phyloP scores from a whole-genome alignment of 108 stramenopile genomes.

The Fragilaria crotonensis region DNA sequence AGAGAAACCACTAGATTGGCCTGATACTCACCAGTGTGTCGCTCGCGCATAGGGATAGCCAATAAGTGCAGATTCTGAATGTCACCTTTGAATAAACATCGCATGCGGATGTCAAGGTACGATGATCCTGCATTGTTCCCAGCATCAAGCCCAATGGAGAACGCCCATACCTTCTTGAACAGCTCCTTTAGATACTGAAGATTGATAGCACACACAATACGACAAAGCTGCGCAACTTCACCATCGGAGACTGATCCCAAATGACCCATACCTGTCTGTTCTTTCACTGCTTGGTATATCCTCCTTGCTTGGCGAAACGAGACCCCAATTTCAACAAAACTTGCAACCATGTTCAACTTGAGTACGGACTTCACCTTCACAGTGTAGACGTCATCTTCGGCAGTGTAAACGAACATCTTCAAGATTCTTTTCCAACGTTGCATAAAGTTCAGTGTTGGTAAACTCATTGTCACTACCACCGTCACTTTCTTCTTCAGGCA shows the following conservation, averaged over 20 bases:
- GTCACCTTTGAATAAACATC: neutral
- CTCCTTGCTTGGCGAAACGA: neutral
- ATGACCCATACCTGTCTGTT: neutral
- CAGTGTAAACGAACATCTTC: too few species aligned
- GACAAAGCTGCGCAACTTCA: neutral
- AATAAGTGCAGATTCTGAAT: neutral
- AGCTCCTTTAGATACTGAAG: neutral
- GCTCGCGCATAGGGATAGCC: neutral
- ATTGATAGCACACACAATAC: neutral
- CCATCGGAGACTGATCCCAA: neutral
- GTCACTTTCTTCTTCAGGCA: too few species aligned
- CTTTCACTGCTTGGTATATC: neutral
- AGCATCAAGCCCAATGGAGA: neutral
- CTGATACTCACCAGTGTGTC: neutral
- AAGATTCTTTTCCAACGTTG: too few species aligned
- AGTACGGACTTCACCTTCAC: too few species aligned
- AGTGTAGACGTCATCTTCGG: too few species aligned
- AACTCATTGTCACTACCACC: too few species aligned
- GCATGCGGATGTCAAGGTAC: neutral
- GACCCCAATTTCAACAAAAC: neutral
- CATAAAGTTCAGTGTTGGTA: too few species aligned
- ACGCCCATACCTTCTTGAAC: neutral
- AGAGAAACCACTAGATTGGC: neutral
- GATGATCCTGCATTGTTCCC: neutral
- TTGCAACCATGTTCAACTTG: neutral